Base-by-base conservation (phyloP, 306 rosid genomes). In the Citrullus amarus region DNA sequence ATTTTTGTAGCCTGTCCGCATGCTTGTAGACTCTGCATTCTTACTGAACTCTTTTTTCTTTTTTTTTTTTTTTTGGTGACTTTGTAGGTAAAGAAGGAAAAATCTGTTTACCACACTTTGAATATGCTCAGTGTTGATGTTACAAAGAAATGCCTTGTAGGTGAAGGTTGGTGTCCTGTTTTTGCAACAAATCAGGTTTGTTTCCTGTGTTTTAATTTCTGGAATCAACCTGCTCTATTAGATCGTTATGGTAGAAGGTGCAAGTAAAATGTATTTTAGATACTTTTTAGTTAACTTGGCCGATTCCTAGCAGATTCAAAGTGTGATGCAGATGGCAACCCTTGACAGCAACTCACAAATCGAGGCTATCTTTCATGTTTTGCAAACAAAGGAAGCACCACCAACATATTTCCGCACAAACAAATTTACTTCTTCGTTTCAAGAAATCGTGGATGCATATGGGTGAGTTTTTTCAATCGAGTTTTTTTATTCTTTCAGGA, bases 101-200 rank as follows among this genome's bases (percentile, higher is more conserved):
- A 91, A 61, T 85, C 89, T 78, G 79, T 91, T 81, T 91, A 84
- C 81, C 92, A 88, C 87, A 88, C 88, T 59, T 87, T 93, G 79
- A 93, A 93, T 85, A 91, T 89, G 98, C 96, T 93, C 76, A 89
- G 91, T 90, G 79, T 93, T 76, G 93, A 91, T 84, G 96, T 93
- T 77, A 90, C 97, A 56, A 91, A 78, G 84, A 90, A 90, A 86
- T 93, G 97, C 76, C 96, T 93, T 80, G 91, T 91, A 76, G 96
- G 93, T 12, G 96, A 91, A 86, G 97, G 96, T 73, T 93, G 98
- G 98, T 90, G 90, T 84, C 96, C 97, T 66, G 84, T 91, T 80
- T 88, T 83, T 76, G 97, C 97, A 41, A 81, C 93, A 85, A 83
- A 62, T 60, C 89, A 91, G 97, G 96, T 93, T 81, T 79, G 86